These are phyloP conservation scores for Uronychia binucleata DNA, from an alignment of 73 alveolate genomes.

Conservation along the genomic window DNA sequence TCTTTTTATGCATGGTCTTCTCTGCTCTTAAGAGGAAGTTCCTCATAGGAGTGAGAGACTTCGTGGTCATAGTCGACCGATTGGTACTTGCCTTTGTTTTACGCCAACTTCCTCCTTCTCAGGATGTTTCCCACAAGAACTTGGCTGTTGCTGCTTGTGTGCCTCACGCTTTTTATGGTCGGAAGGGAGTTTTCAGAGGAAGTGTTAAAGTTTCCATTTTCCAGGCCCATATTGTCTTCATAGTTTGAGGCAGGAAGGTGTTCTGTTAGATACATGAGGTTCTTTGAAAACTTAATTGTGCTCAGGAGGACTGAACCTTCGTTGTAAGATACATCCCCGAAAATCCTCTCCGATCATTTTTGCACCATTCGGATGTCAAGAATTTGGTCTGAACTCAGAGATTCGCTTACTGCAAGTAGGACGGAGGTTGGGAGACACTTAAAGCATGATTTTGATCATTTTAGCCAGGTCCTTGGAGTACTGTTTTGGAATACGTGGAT, in stretches of 20 bases:
- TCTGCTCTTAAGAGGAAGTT: background rate
- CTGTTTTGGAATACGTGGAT: slow-evolving; percentile 29
- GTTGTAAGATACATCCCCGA: slow-evolving; percentile 10
- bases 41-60: background rate
- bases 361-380: slow-evolving; percentile 21
- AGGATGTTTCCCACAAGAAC: background rate
- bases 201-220: background rate
- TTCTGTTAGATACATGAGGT: slow-evolving; percentile 45
- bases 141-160: background rate
- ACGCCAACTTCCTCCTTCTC: background rate
- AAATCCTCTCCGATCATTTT: slow-evolving; percentile 27
- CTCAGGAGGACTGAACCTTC: slow-evolving; percentile 10
- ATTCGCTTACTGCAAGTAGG: slow-evolving; percentile 21
- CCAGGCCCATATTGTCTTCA: slow-evolving; percentile 3
- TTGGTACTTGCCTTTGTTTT: background rate
- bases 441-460: slow-evolving; percentile 2
- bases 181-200: background rate
- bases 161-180: background rate
- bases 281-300: slow-evolving; percentile 33
- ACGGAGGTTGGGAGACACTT: slow-evolving; percentile 7
- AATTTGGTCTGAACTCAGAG: slow-evolving; percentile 11
- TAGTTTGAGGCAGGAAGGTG: slow-evolving; percentile 36
- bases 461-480: slow-evolving; percentile 4
- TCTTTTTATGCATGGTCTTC: too few relatives aligned
- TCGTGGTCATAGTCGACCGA: background rate